Evolutionary conservation across 2,329 filamentous ascomycete species (phyloP).

Genomic region (Chaetomiaceae sp.): DNA sequence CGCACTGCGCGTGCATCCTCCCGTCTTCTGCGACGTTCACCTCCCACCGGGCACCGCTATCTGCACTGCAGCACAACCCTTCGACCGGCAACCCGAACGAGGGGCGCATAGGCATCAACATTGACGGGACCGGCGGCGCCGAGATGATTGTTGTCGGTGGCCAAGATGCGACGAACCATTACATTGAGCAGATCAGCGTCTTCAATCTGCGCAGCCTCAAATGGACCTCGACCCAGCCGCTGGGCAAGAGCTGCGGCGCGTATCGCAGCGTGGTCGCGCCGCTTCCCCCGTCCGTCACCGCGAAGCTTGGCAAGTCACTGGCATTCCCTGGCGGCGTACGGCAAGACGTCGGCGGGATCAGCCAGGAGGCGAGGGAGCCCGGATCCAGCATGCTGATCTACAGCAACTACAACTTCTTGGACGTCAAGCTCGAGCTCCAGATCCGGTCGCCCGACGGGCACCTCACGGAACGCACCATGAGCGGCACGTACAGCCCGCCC

Average conservation of each 20-base stretch:
- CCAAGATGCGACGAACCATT: slow-evolving; percentile 96
- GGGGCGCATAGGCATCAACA: slow-evolving; percentile 78
- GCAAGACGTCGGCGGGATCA: slow-evolving; percentile 44
- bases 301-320: slow-evolving; percentile 65
- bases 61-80: slow-evolving; percentile 85
- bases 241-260: slow-evolving; percentile 91
- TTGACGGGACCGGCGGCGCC: slow-evolving; percentile 86
- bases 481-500: slow-evolving; percentile 78
- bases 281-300: slow-evolving; percentile 60
- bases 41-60: slow-evolving; percentile 76
- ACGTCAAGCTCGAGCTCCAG: slow-evolving; percentile 93
- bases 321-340: slow-evolving; percentile 40
- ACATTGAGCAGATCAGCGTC: slow-evolving; percentile 97
- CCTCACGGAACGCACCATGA: slow-evolving; percentile 84
- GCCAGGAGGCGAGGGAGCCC: slow-evolving; percentile 52
- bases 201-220: slow-evolving; percentile 94
- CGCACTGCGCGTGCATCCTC: slow-evolving; percentile 89
- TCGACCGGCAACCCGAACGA: slow-evolving; percentile 79
- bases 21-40: slow-evolving; percentile 85
- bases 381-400: slow-evolving; percentile 88
- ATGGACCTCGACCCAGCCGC: slow-evolving; percentile 84
- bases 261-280: slow-evolving; percentile 94
- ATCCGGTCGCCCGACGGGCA: slow-evolving; percentile 79
- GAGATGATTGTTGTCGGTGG: slow-evolving; percentile 98
- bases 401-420: slow-evolving; percentile 97